These are phyloP conservation scores for Nigrospora osmanthi DNA, from an alignment of 2,329 filamentous ascomycete species.

Conservation along the genomic window DNA sequence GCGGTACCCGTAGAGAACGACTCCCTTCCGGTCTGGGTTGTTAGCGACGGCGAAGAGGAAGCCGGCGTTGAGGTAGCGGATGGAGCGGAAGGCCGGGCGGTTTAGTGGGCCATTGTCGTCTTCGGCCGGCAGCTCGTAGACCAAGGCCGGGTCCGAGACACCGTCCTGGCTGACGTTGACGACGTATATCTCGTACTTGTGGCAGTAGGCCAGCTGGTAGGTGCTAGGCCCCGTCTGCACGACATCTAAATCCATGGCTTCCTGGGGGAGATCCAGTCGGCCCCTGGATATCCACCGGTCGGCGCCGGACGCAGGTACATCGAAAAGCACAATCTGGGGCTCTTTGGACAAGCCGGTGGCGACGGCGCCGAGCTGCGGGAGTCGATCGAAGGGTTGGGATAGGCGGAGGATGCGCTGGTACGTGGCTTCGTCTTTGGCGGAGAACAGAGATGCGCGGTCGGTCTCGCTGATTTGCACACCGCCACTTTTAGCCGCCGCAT, in stretches of 20 bases:
- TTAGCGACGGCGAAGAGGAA: slow-evolving; percentile 53
- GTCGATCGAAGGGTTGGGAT: slow-evolving; percentile 39
- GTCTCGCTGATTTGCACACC: slow-evolving; percentile 33
- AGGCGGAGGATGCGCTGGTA: slow-evolving; percentile 55
- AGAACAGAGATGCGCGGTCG: slow-evolving; percentile 45
- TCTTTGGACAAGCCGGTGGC: slow-evolving; percentile 71
- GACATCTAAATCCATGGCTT: slow-evolving; percentile 65
- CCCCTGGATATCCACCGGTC: slow-evolving; percentile 41
- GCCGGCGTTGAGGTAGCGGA: slow-evolving; percentile 50
- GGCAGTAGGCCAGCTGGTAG: slow-evolving; percentile 72
- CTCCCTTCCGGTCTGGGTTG: slow-evolving; percentile 49
- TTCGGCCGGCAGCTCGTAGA: slow-evolving; percentile 48
- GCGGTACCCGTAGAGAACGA: slow-evolving; percentile 48
- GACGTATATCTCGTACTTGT: slow-evolving; percentile 65
- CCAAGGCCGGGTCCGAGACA: slow-evolving; percentile 38
- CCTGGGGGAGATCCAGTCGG: slow-evolving; percentile 40
- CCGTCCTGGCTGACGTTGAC: slow-evolving; percentile 39
- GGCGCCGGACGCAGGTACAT: slow-evolving; percentile 49
- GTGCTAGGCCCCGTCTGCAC: slow-evolving; percentile 51
- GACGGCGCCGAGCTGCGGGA: slow-evolving; percentile 64
- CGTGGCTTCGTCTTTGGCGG: slow-evolving; percentile 39
- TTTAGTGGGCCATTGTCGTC: slow-evolving; percentile 24
- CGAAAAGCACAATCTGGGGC: slow-evolving; percentile 75
- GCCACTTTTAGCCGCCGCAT: slow-evolving; percentile 22
- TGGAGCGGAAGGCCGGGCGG: slow-evolving; percentile 45